A percentile compares a stretch with the other conserved stretches of the same genome.
Conservation (phyloP, 1,139 yeast genomes). For the Magnusiomyces suaveolens region DNA sequence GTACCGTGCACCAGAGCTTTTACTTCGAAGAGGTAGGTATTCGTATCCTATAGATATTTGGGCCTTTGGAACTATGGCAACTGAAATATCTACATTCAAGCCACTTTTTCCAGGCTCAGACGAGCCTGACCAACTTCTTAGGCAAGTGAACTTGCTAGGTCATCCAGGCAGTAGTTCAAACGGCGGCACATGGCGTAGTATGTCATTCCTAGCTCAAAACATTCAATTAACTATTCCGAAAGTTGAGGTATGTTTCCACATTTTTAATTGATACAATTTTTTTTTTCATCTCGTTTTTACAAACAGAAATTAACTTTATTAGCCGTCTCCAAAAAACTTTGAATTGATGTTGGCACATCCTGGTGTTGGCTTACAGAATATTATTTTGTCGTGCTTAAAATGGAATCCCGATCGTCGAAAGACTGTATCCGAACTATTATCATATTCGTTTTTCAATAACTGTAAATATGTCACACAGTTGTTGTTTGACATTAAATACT, state of each 20-base stretch:
- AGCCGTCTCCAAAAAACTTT: conserved; percentile 3
- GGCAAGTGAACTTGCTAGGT: conserved; percentile 59
- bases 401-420: conserved; percentile 56
- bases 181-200: conserved; percentile 26
- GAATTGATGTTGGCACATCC: conserved; percentile 2
- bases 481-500: background rate
- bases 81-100: conserved; percentile 62
- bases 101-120: conserved; percentile 81
- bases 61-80: conserved; percentile 87
- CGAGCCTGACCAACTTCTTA: conserved; percentile 69
- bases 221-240: background rate
- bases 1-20: conserved; percentile 92
- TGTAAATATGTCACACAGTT: conserved; percentile 1
- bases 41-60: conserved; percentile 79
- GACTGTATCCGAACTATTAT: conserved; percentile 57
- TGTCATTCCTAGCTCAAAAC: conserved; percentile 8
- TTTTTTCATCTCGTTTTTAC: too few species aligned
- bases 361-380: conserved; percentile 13
- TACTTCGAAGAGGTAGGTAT: conserved; percentile 57
- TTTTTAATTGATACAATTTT: too few species aligned
- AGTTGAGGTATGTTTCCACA: too few species aligned
- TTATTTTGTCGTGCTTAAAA: conserved; percentile 24
- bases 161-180: conserved; percentile 21
- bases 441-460: conserved; percentile 47
- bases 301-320: too few species aligned